Evolutionary conservation across 2,329 filamentous ascomycete species (phyloP).

Genomic region (Colletotrichum eleusines): DNA sequence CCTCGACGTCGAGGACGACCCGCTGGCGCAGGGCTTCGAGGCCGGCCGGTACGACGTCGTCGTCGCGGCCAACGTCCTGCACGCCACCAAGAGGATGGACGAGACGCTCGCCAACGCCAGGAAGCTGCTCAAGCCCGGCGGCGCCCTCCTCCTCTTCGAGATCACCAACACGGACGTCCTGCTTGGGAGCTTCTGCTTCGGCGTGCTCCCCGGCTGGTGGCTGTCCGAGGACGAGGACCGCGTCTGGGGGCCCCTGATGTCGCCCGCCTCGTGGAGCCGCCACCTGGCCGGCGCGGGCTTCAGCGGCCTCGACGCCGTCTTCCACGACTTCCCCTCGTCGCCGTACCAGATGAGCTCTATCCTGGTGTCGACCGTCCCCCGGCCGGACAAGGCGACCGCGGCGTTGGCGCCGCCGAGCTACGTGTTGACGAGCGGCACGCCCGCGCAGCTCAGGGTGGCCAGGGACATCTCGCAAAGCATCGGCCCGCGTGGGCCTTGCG

Average conservation of each 20-base stretch:
- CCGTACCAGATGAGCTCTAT: constrained; percentile 38
- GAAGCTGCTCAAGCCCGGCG: constrained; percentile 48
- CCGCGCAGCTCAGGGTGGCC: constrained; percentile 12
- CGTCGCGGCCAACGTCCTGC: constrained; percentile 49
- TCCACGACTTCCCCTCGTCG: constrained; percentile 44
- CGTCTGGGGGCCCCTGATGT: constrained; percentile 45
- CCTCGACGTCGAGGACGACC: constrained; percentile 52
- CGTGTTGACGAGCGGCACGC: constrained; percentile 12
- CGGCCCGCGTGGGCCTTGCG: not conserved
- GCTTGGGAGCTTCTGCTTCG: constrained; percentile 46
- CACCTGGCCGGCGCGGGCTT: constrained; percentile 42
- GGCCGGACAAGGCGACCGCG: not conserved
- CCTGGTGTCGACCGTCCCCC: constrained; percentile 44
- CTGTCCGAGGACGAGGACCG: constrained; percentile 48
- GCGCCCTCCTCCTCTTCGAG: constrained; percentile 49
- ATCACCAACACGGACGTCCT: constrained; percentile 43
- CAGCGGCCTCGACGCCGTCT: constrained; percentile 44
- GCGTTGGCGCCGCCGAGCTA: not conserved
- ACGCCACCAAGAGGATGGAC: constrained; percentile 47
- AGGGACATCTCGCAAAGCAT: constrained; percentile 5
- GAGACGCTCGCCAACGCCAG: constrained; percentile 45
- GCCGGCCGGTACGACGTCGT: constrained; percentile 47
- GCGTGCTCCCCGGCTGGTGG: constrained; percentile 50
- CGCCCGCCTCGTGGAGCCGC: constrained; percentile 43
- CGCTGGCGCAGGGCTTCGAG: constrained; percentile 46